These are phyloP conservation scores for Neoboletus subvelutipes DNA, from an alignment of 768 basidiomycete genomes.

Conservation along the genomic window DNA sequence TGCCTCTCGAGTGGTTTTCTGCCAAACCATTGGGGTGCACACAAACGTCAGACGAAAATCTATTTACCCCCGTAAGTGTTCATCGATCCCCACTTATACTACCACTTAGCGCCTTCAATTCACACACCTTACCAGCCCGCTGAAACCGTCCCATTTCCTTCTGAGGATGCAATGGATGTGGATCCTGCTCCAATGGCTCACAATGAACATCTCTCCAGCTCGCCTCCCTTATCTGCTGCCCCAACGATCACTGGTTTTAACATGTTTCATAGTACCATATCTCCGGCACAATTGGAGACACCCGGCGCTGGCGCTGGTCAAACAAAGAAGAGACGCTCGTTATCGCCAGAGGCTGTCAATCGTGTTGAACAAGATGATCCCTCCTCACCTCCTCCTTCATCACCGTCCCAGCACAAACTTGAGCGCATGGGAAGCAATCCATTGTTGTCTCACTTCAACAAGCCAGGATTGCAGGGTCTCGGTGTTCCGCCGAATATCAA, in stretches of 20 bases:
- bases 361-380: conserved; percentile 38
- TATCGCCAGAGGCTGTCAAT: conserved; percentile 50
- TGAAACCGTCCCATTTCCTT: conserved; percentile 42
- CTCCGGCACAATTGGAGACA: conserved; percentile 48
- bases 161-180: conserved; percentile 77
- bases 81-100: conserved; percentile 4
- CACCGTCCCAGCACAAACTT: conserved; percentile 48
- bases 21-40: conserved; percentile 22
- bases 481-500: conserved; percentile 51
- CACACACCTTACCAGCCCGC: conserved; percentile 27
- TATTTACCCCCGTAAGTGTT: conserved; percentile 30
- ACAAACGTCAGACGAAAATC: conserved; percentile 26
- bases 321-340: conserved; percentile 57
- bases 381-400: conserved; percentile 53
- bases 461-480: conserved; percentile 52
- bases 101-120: conserved; percentile 8
- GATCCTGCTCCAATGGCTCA: conserved; percentile 53
- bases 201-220: conserved; percentile 32
- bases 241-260: conserved; percentile 55
- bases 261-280: conserved; percentile 60
- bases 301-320: conserved; percentile 39
- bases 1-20: conserved; percentile 62
- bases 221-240: conserved; percentile 47
- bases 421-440: conserved; percentile 39
- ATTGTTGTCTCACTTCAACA: conserved; percentile 44